A percentile compares a stretch with the other conserved stretches of the same genome.
These are phyloP conservation scores for Triangularia setosa DNA, from an alignment of 2,329 filamentous ascomycete genomes.

Conservation along the genomic window DNA sequence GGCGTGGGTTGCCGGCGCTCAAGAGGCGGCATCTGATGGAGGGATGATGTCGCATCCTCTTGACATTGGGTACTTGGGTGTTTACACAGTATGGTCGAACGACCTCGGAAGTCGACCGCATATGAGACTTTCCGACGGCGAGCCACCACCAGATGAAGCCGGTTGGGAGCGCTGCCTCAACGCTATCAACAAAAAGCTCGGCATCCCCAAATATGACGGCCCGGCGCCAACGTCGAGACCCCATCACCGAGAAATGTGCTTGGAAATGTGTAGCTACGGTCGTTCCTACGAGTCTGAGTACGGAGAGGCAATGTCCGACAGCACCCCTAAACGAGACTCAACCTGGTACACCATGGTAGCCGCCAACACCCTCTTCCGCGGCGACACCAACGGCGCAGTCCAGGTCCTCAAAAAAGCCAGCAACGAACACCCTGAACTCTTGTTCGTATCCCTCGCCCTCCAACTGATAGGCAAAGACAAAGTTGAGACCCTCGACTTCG, in stretches of 20 bases:
- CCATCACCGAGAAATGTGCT: conserved; percentile 68
- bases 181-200: conserved; percentile 56
- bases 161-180: conserved; percentile 61
- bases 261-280: conserved; percentile 72
- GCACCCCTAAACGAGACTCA: conserved; percentile 47
- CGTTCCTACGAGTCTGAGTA: conserved; percentile 47
- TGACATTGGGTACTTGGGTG: conserved; percentile 73
- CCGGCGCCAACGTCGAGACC: conserved; percentile 57
- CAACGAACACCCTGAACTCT: conserved; percentile 56
- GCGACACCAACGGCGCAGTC: conserved; percentile 64
- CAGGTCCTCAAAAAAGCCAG: conserved; percentile 66
- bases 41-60: conserved; percentile 67
- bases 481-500: conserved; percentile 54
- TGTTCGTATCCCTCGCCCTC: conserved; percentile 65
- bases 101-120: conserved; percentile 53
- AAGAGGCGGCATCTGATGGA: conserved; percentile 59
- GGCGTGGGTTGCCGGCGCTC: conserved; percentile 68
- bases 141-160: conserved; percentile 43
- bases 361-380: conserved; percentile 70
- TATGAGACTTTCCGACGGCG: conserved; percentile 43
- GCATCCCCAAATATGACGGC: conserved; percentile 52
- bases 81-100: conserved; percentile 68
- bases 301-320: conserved; percentile 41
- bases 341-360: conserved; percentile 68
- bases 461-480: conserved; percentile 56